Conservation (phyloP, 805 yeast species). For the Cephaloascus albidus region DNA sequence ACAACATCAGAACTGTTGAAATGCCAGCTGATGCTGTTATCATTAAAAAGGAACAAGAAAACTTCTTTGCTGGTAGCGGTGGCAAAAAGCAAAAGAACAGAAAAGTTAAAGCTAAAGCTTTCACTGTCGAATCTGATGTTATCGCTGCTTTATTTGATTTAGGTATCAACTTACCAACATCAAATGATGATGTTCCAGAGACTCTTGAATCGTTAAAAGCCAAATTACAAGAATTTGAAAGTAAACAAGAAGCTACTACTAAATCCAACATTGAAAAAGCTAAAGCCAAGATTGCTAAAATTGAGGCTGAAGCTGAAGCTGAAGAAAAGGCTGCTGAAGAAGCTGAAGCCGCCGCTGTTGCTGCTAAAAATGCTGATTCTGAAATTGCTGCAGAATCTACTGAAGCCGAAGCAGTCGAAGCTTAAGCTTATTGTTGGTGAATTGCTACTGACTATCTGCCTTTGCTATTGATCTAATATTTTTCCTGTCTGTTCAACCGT, state of each 20-base stretch:
- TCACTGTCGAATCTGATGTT: constrained; percentile 72
- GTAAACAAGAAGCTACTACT: constrained; percentile 75
- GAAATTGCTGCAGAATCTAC: neutral
- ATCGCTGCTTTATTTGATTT: constrained; percentile 71
- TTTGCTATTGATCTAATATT: neutral
- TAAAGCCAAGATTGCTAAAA: constrained; percentile 63
- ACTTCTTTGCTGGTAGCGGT: constrained; percentile 46
- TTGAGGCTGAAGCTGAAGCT: constrained; percentile 43
- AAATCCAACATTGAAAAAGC: constrained; percentile 67
- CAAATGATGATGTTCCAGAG: constrained; percentile 57
- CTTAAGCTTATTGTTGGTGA: no score
- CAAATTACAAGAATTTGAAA: constrained; percentile 59
- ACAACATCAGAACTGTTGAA: constrained; percentile 41
- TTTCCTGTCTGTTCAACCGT: neutral
- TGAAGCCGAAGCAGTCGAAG: neutral
- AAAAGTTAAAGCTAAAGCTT: constrained; percentile 37
- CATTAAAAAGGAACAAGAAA: constrained; percentile 53
- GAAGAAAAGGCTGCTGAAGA: constrained; percentile 30
- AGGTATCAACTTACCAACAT: constrained; percentile 69
- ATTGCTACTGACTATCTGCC: neutral
- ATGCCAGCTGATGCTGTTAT: constrained; percentile 57
- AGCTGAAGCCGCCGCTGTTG: constrained; percentile 5
- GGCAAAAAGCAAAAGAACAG: constrained; percentile 40
- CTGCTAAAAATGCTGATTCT: no score
- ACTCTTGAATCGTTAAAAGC: constrained; percentile 61